Evolutionary conservation across 78 protist genomes (phyloP), one percentile per base, ranked within the genome.

Genomic region (Capsaspora owczarzaki): DNA sequence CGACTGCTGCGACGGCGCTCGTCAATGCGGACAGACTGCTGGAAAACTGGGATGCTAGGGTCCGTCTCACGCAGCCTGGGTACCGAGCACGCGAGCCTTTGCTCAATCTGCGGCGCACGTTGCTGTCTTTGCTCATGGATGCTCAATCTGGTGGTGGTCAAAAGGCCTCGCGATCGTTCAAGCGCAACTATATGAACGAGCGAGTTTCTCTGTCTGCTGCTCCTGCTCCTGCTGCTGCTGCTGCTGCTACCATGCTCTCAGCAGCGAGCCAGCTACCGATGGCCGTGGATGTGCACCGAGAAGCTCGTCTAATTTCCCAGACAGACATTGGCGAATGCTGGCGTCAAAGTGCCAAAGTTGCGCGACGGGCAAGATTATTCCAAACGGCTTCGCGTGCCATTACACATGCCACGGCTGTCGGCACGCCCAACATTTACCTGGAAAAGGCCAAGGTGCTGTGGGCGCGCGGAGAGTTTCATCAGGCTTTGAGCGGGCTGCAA

Each of bases 81-180:
- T 75, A 71, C 29, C 38, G 71, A 27, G 35, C 71, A 5, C 41
- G 92, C 31, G 95, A 91, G 53, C 79, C 83, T 10, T 22, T 91
- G 51, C 71, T 91, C 25, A 49, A 49, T 29, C 79, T 83, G 47
- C 63, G 88, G 5, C 47, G 89, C 41, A 79, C 74, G 12, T 38
- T 86, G 33, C 61, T 72, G 27, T 71, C 37, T 0, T 33, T 79
- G 53, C 33, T 38, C 35, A 31, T 10, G 6, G 82, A 69, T n/a
- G n/a, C n/a, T n/a, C n/a, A n/a, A n/a, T n/a, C n/a, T n/a, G n/a
- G n/a, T n/a, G n/a, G n/a, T n/a, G n/a, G n/a, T n/a, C n/a, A n/a
- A n/a, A n/a, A n/a, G n/a, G n/a, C n/a, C n/a, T n/a, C n/a, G n/a
- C n/a, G n/a, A n/a, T n/a, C n/a, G n/a, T n/a, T n/a, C n/a, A n/a